phyloP scores from a whole-genome alignment of 805 yeast species.

The Brettanomyces anomalus region DNA sequence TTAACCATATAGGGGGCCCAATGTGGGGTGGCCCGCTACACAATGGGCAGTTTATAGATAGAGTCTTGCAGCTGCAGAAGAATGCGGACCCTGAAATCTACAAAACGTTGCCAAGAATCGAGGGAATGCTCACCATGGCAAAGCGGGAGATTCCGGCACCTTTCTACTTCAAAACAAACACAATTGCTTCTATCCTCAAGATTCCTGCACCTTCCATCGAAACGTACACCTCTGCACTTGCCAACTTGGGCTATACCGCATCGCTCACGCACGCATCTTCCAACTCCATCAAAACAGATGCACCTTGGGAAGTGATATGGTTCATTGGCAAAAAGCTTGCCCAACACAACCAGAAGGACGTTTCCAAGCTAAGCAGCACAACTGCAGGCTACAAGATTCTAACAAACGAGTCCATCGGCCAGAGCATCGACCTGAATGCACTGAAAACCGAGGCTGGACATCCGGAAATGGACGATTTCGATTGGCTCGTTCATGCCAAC shows the following conservation, averaged over 20 bases:
- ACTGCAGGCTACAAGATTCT: conserved; percentile 53
- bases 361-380: conserved; percentile 35
- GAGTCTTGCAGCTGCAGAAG: conserved; percentile 40
- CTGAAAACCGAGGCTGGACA: conserved; percentile 12
- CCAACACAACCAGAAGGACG: conserved; percentile 31
- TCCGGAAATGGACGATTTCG: conserved; percentile 13
- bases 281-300: conserved; percentile 81
- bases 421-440: conserved; percentile 22
- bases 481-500: conserved; percentile 53
- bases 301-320: conserved; percentile 78
- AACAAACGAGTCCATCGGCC: conserved; percentile 31
- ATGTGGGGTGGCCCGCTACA: conserved; percentile 89
- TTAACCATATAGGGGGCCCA: conserved; percentile 85
- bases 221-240: conserved; percentile 65
- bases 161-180: conserved; percentile 78
- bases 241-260: conserved; percentile 73
- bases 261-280: conserved; percentile 86
- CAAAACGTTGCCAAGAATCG: conserved; percentile 74
- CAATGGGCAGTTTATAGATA: conserved; percentile 54
- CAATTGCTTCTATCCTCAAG: conserved; percentile 64
- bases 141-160: conserved; percentile 60
- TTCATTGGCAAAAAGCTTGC: conserved; percentile 61
- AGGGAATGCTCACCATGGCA: conserved; percentile 90
- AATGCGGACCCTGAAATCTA: conserved; percentile 46
- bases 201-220: conserved; percentile 78